These are phyloP conservation scores for Lizonia empirigonia DNA, from an alignment of 2,329 filamentous ascomycete genomes.

Conservation along the genomic window DNA sequence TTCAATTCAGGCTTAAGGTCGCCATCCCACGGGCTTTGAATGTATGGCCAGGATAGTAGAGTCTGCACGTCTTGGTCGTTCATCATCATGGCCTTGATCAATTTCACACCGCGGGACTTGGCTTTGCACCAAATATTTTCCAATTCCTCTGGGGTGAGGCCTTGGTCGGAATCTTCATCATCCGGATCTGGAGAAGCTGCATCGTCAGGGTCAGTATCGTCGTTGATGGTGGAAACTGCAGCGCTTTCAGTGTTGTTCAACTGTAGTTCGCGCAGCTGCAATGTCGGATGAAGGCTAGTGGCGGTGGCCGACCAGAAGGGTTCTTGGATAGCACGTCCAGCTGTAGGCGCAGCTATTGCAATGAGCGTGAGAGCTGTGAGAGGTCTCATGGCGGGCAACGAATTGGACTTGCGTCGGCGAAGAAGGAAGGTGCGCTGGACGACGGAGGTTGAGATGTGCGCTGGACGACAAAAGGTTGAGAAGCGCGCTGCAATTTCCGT, in stretches of 20 bases:
- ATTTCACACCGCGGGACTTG: constrained; percentile 8
- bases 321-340: background rate
- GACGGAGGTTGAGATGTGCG: too few relatives aligned
- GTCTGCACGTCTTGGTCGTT: constrained; percentile 10
- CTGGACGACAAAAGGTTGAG: too few relatives aligned
- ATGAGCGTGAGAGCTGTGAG: background rate
- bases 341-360: background rate
- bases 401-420: too few relatives aligned
- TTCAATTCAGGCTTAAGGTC: constrained; percentile 12
- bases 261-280: background rate
- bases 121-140: constrained; percentile 43
- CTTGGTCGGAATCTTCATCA: background rate
- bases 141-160: background rate
- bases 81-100: constrained; percentile 21
- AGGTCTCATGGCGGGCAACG: background rate
- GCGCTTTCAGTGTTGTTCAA: background rate
- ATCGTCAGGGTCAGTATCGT: background rate
- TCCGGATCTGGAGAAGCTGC: background rate
- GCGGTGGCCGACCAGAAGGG: background rate
- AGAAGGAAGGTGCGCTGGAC: too few relatives aligned
- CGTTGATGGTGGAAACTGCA: background rate
- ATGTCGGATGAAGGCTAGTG: background rate
- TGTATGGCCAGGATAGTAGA: constrained; percentile 10
- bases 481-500: too few relatives aligned
- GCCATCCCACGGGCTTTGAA: constrained; percentile 16